Conservation (phyloP, 2,329 filamentous ascomycete species). For the Bipolaris zeicola region DNA sequence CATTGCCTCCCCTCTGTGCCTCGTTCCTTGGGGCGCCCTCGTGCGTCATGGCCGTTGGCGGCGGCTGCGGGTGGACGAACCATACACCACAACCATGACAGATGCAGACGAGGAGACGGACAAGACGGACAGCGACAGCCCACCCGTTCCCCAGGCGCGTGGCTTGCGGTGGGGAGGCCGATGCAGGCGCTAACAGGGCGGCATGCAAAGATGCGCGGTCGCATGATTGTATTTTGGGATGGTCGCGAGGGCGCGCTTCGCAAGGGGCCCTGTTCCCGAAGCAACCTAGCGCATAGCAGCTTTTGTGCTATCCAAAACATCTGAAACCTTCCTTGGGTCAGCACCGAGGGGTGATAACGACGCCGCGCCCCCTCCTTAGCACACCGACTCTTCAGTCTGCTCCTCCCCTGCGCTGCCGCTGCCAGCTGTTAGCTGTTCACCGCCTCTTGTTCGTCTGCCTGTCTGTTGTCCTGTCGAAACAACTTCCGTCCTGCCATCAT, state of each 20-base stretch:
- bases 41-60: conserved; percentile 12
- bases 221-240: conserved; percentile 18
- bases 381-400: conserved; percentile 36
- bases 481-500: conserved; percentile 53
- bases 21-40: not conserved
- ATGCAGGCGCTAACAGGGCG: conserved; percentile 12
- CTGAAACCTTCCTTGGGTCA: conserved; percentile 29
- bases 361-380: conserved; percentile 21
- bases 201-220: conserved; percentile 10
- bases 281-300: conserved; percentile 18
- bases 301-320: conserved; percentile 20
- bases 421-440: conserved; percentile 45
- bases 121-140: conserved; percentile 5
- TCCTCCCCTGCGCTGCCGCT: conserved; percentile 31
- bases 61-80: conserved; percentile 4
- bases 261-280: conserved; percentile 18
- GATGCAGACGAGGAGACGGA: too few species aligned
- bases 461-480: conserved; percentile 10
- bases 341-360: conserved; percentile 28
- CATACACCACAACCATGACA: not conserved
- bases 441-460: conserved; percentile 33
- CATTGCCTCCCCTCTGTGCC: not conserved
- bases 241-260: conserved; percentile 13
- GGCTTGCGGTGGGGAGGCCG: conserved; percentile 9
- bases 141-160: conserved; percentile 19